phyloP scores from a whole-genome alignment of 371 early-diverging fungal species.

The Lichtheimia hyalospora region DNA sequence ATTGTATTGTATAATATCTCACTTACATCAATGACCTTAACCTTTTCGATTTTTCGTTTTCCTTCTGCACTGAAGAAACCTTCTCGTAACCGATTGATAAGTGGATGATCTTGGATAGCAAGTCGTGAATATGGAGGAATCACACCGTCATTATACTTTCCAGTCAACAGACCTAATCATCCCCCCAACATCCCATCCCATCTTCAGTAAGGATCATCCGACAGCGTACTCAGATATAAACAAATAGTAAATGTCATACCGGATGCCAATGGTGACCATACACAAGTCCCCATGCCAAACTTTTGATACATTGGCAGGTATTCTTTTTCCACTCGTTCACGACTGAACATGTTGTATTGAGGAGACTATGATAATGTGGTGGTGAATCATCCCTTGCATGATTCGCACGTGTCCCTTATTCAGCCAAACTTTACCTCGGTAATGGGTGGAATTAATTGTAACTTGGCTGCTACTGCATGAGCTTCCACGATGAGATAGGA shows the following conservation, averaged over 20 bases:
- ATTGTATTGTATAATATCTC: neutral
- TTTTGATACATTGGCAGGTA: conserved; percentile 73
- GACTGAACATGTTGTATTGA: conserved; percentile 87
- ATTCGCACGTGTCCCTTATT: neutral
- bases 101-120: conserved; percentile 62
- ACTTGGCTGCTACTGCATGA: conserved; percentile 62
- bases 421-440: conserved; percentile 38
- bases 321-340: conserved; percentile 79
- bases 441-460: conserved; percentile 73
- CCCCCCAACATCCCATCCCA: neutral
- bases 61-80: conserved; percentile 67
- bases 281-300: conserved; percentile 73
- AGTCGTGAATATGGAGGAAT: conserved; percentile 76
- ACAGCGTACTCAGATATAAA: conserved; percentile 11
- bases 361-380: conserved; percentile 63
- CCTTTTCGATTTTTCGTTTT: conserved; percentile 49
- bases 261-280: conserved; percentile 82
- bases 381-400: neutral
- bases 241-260: conserved; percentile 35
- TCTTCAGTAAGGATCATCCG: neutral
- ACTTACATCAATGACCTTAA: conserved; percentile 51
- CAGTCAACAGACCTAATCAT: conserved; percentile 55
- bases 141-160: conserved; percentile 74
- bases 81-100: conserved; percentile 61
- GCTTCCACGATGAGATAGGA: conserved; percentile 82